phyloP scores from a whole-genome alignment of 768 basidiomycete genomes.

The Termitomyces heimii region DNA sequence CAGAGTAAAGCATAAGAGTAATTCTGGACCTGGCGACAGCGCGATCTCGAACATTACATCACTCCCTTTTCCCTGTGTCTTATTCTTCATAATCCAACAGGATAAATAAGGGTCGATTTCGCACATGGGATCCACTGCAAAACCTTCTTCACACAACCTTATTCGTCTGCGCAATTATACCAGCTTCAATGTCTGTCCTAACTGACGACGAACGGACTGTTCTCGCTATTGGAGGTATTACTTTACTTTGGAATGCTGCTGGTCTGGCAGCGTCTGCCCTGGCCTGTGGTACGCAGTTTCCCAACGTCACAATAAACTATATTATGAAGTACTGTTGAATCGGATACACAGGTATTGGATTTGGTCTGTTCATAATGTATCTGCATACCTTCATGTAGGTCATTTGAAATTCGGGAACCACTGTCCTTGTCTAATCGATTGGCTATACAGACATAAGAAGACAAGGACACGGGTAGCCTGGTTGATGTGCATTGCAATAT shows the following conservation, averaged over 20 bases:
- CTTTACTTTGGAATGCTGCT: background rate
- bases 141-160: background rate
- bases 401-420: background rate
- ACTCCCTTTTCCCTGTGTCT: background rate
- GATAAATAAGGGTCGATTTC: background rate
- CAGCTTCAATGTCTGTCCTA: too few species aligned
- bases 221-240: background rate
- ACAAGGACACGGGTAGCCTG: background rate
- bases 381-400: background rate
- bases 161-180: too few species aligned
- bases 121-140: background rate
- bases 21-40: background rate
- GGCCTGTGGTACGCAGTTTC: background rate
- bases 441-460: background rate
- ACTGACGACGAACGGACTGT: too few species aligned
- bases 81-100: background rate
- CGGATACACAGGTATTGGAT: background rate
- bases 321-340: background rate
- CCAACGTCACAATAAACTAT: too few species aligned
- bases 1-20: too few species aligned
- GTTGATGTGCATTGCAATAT: background rate
- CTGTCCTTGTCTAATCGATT: background rate
- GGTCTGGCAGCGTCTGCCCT: background rate
- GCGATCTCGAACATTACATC: background rate
- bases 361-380: background rate